Evolutionary conservation across 1,139 yeast genomes (phyloP).

Genomic region (Candida dubliniensis): DNA sequence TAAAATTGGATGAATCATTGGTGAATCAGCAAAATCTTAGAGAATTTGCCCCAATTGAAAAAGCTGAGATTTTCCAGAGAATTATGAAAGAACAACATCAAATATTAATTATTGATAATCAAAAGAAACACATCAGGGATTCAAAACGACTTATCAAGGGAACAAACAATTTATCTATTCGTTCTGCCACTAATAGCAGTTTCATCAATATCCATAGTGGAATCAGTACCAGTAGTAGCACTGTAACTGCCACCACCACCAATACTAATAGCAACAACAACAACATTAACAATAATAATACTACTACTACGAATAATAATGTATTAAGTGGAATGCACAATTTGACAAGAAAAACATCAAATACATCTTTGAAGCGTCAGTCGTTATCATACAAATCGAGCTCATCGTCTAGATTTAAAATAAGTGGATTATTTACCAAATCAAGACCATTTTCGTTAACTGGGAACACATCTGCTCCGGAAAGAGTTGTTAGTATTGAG

Average conservation of each 20-base stretch:
- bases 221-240: not conserved
- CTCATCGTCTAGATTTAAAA: slow-evolving; percentile 42
- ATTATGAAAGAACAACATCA: slow-evolving; percentile 38
- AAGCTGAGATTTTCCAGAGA: slow-evolving; percentile 29
- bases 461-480: slow-evolving; percentile 37
- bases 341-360: slow-evolving; percentile 34
- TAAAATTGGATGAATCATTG: slow-evolving; percentile 42
- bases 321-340: slow-evolving; percentile 11
- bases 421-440: slow-evolving; percentile 44
- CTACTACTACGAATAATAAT: not conserved
- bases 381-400: slow-evolving; percentile 43
- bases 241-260: not conserved
- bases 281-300: slow-evolving; percentile 1
- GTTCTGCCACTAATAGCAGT: not conserved
- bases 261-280: not conserved
- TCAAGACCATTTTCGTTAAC: slow-evolving; percentile 35
- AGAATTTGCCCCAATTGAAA: slow-evolving; percentile 29
- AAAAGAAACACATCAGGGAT: slow-evolving; percentile 32
- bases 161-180: not conserved
- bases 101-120: slow-evolving; percentile 34
- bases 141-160: slow-evolving; percentile 2
- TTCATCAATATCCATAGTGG: too few relatives aligned
- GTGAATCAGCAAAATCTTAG: slow-evolving; percentile 22
- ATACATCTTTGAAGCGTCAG: slow-evolving; percentile 38
- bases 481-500: slow-evolving; percentile 48